Conservation (phyloP, 305 asterid species). For the Rubia peregrina region DNA sequence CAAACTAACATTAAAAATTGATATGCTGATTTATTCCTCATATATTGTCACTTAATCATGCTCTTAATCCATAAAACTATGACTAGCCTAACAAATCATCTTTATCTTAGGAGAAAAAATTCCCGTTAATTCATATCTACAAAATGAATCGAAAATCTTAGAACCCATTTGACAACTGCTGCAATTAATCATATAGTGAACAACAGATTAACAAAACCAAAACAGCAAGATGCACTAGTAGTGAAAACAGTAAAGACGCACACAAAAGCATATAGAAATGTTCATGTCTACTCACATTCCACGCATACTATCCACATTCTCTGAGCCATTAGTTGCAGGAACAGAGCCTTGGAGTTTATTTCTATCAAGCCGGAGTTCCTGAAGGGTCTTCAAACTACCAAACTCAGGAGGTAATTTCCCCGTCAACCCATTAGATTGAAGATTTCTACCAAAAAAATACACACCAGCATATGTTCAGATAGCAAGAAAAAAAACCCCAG, state of each 20-base stretch:
- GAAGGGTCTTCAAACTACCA: slow-evolving; percentile 64
- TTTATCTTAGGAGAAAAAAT: neutral
- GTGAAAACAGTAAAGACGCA: neutral
- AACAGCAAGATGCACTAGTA: neutral
- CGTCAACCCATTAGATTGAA: slow-evolving; percentile 76
- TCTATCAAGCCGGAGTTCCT: slow-evolving; percentile 82
- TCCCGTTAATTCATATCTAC: neutral
- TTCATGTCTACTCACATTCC: slow-evolving; percentile 50
- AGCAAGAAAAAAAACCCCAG: slow-evolving; percentile 10
- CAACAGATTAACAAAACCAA: neutral
- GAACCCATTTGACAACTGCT: neutral
- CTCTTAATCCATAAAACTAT: neutral
- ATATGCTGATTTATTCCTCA: neutral
- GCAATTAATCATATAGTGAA: neutral
- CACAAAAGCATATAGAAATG: neutral
- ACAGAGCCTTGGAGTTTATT: slow-evolving; percentile 67
- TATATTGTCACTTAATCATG: neutral
- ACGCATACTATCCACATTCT: slow-evolving; percentile 26
- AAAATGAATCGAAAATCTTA: neutral
- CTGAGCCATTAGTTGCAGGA: slow-evolving; percentile 53
- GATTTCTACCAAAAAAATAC: slow-evolving; percentile 53
- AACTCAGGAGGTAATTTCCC: slow-evolving; percentile 78
- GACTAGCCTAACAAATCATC: neutral
- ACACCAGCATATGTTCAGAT: slow-evolving; percentile 10
- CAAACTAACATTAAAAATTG: neutral